phyloP scores from a whole-genome alignment of 2,329 filamentous ascomycete genomes.

The Fusarium nanum region DNA sequence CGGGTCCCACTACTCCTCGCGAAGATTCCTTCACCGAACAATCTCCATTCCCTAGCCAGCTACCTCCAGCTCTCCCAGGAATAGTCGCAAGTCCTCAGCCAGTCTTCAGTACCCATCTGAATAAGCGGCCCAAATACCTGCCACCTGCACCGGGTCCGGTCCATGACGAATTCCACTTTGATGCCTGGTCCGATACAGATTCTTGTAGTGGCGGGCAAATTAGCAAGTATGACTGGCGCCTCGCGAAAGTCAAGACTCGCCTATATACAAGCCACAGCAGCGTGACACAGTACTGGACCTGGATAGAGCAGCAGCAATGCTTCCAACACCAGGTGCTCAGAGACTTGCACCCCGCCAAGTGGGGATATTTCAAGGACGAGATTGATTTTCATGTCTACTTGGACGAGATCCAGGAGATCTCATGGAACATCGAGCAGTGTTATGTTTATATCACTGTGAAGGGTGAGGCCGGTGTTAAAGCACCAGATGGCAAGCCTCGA shows the following conservation, averaged over 20 bases:
- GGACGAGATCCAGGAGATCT: conserved; percentile 59
- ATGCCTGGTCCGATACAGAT: conserved; percentile 64
- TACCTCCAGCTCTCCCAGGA: conserved; percentile 13
- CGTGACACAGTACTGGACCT: conserved; percentile 69
- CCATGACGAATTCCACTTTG: conserved; percentile 56
- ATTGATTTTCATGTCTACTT: conserved; percentile 63
- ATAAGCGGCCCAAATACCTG: conserved; percentile 45
- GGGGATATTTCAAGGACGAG: conserved; percentile 63
- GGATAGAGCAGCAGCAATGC: conserved; percentile 53
- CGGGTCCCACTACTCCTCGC: conserved; percentile 45
- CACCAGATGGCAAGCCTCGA: conserved; percentile 51
- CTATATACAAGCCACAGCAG: conserved; percentile 58
- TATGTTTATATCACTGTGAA: conserved; percentile 57
- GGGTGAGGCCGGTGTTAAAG: conserved; percentile 42
- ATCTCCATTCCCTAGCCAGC: conserved; percentile 44
- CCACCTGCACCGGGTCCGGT: conserved; percentile 28
- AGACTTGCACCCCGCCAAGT: conserved; percentile 56
- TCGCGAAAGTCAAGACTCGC: conserved; percentile 64
- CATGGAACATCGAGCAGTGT: conserved; percentile 56
- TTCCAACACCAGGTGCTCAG: conserved; percentile 68
- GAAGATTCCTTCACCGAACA: conserved; percentile 46
- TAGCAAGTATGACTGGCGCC: conserved; percentile 61
- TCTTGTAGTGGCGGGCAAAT: conserved; percentile 61
- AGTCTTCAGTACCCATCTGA: conserved; percentile 33
- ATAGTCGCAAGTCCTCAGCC: conserved; percentile 8